These are phyloP conservation scores for Eimeria necatrix DNA, from an alignment of 169 alveolate species.

Conservation along the genomic window DNA sequence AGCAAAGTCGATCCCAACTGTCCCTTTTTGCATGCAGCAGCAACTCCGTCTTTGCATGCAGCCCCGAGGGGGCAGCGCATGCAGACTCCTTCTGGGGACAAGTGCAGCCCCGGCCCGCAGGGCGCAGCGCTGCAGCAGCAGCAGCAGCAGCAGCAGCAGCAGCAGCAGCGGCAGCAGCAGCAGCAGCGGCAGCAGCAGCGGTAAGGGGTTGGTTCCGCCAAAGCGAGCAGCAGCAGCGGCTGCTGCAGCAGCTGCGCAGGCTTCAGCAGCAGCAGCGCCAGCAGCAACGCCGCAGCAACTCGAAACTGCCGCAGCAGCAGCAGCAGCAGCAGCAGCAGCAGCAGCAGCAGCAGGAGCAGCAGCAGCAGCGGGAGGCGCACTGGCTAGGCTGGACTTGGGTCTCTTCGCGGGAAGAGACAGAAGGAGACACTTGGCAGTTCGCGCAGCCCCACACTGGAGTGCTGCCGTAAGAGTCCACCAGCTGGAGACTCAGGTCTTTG, in stretches of 20 bases:
- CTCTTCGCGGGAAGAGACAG: background rate
- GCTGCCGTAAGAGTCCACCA: conserved; percentile 26
- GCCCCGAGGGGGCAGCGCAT: conserved; percentile 22
- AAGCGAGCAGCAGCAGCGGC: conserved; percentile 10
- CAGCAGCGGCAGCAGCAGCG: background rate
- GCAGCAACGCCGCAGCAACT: no score
- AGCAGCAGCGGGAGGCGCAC: background rate
- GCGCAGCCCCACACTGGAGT: conserved; percentile 45
- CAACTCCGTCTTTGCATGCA: conserved; percentile 20
- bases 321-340: conserved; percentile 7
- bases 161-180: background rate
- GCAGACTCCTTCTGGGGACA: conserved; percentile 7
- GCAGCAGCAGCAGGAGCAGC: conserved; percentile 28
- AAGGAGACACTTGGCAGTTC: background rate
- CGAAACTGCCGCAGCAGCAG: no score
- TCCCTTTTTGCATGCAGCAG: conserved; percentile 36
- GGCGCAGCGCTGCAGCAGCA: background rate
- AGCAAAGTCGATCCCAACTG: background rate
- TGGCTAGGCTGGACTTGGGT: background rate
- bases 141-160: background rate
- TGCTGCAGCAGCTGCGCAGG: background rate
- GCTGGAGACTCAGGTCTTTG: background rate
- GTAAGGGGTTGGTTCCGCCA: no score
- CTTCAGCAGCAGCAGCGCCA: background rate
- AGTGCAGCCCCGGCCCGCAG: background rate